These are phyloP conservation scores for Sesbania bispinosa DNA, from an alignment of 306 rosid species.

Conservation along the genomic window DNA sequence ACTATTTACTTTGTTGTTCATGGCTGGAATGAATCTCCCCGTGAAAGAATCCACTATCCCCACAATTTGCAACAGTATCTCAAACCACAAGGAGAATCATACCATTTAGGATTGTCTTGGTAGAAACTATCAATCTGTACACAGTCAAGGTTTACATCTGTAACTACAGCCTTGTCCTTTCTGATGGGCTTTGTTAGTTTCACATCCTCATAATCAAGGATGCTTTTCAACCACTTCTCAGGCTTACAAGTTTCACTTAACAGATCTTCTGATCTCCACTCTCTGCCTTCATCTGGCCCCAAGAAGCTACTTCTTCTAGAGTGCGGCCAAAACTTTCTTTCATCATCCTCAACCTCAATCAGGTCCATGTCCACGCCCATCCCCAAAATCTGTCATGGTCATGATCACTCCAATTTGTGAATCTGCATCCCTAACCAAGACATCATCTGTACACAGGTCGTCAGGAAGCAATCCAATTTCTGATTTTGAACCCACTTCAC, in stretches of 20 bases:
- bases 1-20: conserved; percentile 39
- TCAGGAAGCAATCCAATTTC: conserved; percentile 59
- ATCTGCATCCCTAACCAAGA: conserved; percentile 87
- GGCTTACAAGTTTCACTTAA: conserved; percentile 76
- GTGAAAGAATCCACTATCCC: conserved; percentile 77
- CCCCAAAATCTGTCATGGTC: conserved; percentile 78
- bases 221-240: conserved; percentile 93
- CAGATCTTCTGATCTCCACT: conserved; percentile 76
- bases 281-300: conserved; percentile 90
- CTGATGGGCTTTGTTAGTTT: conserved; percentile 85
- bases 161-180: conserved; percentile 72
- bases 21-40: conserved; percentile 80
- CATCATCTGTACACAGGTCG: conserved; percentile 64
- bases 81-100: conserved; percentile 95
- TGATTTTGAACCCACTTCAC: conserved; percentile 61
- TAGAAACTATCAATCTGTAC: conserved; percentile 96
- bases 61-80: conserved; percentile 86
- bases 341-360: conserved; percentile 94
- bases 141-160: conserved; percentile 90
- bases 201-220: conserved; percentile 89
- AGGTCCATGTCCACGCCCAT: conserved; percentile 81
- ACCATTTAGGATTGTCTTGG: conserved; percentile 92
- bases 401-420: conserved; percentile 89
- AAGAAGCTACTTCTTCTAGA: conserved; percentile 78
- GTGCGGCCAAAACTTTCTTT: conserved; percentile 89